Percentiles rank a stretch among this genome's conserved stretches.
phyloP scores from a whole-genome alignment of 805 yeast species.

The Babjeviella inositovora region DNA sequence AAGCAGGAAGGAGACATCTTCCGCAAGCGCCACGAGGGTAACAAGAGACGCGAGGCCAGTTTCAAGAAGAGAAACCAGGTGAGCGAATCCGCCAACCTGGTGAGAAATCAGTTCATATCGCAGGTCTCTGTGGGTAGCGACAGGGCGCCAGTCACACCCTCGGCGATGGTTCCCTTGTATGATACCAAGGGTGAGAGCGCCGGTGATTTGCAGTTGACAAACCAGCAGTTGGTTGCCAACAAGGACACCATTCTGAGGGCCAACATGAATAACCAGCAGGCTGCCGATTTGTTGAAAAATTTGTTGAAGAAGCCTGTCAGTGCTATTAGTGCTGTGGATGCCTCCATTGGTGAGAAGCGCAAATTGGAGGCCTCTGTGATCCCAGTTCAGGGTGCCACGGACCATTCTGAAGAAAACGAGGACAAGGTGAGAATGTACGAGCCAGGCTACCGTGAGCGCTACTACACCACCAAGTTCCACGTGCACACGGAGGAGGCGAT shows the following conservation, averaged over 20 bases:
- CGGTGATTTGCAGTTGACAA: slow-evolving; percentile 48
- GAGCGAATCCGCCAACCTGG: slow-evolving; percentile 24
- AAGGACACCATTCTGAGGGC: slow-evolving; percentile 51
- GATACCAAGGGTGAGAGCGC: slow-evolving; percentile 63
- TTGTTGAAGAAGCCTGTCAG: slow-evolving; percentile 5
- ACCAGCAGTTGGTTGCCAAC: slow-evolving; percentile 55
- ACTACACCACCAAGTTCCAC: slow-evolving; percentile 64
- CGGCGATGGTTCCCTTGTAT: slow-evolving; percentile 59
- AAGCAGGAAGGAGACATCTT: slow-evolving; percentile 68
- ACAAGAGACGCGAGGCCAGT: slow-evolving; percentile 50
- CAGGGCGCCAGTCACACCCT: slow-evolving; percentile 56
- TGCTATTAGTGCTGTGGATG: slow-evolving; percentile 4
- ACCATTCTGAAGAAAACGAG: slow-evolving; percentile 23
- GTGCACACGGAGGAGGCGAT: slow-evolving; percentile 36
- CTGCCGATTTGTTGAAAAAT: slow-evolving; percentile 43
- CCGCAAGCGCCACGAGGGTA: slow-evolving; percentile 50
- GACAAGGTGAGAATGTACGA: slow-evolving; percentile 61
- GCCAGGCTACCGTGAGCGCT: slow-evolving; percentile 74
- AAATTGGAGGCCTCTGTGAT: slow-evolving; percentile 3
- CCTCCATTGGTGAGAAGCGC: slow-evolving; percentile 7
- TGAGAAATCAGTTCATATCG: slow-evolving; percentile 25
- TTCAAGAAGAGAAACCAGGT: slow-evolving; percentile 38
- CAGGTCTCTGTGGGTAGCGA: slow-evolving; percentile 60
- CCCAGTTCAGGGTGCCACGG: slow-evolving; percentile 14
- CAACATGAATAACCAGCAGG: slow-evolving; percentile 51